These are phyloP conservation scores for Aspergillus sp. DNA, from an alignment of 2,329 filamentous ascomycete species.

Conservation along the genomic window DNA sequence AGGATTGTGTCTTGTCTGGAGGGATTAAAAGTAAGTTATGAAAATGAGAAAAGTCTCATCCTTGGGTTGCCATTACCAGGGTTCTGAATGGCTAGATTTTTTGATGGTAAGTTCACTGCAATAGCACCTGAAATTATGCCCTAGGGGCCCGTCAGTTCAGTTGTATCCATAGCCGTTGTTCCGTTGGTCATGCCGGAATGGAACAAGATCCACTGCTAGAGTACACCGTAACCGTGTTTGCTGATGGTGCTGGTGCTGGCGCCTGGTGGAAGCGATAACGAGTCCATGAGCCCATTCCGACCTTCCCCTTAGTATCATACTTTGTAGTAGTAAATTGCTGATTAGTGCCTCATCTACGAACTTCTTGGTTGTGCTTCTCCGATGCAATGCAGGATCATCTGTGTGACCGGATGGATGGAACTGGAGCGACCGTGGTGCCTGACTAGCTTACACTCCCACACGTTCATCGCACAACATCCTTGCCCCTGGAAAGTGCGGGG, in stretches of 20 bases:
- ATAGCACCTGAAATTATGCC: neutral
- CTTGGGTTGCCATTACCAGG: neutral
- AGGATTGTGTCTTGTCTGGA: neutral
- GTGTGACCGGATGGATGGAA: conserved; percentile 6
- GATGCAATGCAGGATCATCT: conserved; percentile 2
- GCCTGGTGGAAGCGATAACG: neutral
- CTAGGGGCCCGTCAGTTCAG: neutral
- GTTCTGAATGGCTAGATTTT: neutral
- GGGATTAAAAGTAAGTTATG: neutral
- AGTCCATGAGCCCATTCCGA: neutral
- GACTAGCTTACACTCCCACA: conserved; percentile 8
- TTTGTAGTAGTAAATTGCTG: neutral
- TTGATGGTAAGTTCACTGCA: neutral
- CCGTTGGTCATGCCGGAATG: neutral
- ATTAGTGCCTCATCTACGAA: no score
- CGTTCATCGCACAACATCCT: conserved; percentile 7
- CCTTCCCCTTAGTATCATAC: neutral
- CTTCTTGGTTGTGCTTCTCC: neutral
- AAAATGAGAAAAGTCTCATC: neutral
- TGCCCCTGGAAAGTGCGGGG: conserved; percentile 11
- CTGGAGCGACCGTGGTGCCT: conserved; percentile 8
- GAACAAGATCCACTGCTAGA: neutral
- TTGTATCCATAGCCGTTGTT: neutral
- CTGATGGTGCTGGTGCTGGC: neutral
- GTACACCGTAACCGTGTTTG: neutral